phyloP scores from a whole-genome alignment of 192 early-diverging fungal genomes.

The Entomortierella chlamydospora region DNA sequence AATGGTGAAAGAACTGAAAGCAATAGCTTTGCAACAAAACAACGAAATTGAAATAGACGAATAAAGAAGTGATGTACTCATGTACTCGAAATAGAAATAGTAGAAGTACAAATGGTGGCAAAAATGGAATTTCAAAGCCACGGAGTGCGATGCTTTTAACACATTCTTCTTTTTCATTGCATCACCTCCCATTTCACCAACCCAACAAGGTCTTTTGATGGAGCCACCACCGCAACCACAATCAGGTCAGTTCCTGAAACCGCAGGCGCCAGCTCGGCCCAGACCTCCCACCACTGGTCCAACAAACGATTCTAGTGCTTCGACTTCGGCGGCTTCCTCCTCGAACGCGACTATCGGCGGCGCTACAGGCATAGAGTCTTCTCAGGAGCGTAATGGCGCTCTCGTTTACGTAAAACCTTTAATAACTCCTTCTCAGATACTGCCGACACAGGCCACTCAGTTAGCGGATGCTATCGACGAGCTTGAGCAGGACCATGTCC shows the following conservation, averaged over 20 bases:
- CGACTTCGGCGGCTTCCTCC: neutral
- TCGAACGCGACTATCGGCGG: neutral
- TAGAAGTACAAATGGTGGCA: slow-evolving; percentile 8
- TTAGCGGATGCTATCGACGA: neutral
- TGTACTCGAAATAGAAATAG: slow-evolving; percentile 2
- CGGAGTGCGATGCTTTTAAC: no score
- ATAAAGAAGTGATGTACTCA: no score
- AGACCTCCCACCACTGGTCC: neutral
- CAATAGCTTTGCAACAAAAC: neutral
- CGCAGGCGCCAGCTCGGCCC: slow-evolving; percentile 2
- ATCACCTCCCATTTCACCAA: no score
- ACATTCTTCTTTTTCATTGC: no score
- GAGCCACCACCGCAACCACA: neutral
- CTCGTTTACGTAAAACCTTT: slow-evolving; percentile 11
- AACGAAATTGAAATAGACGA: no score
- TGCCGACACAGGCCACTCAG: slow-evolving; percentile 25
- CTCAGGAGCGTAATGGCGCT: neutral
- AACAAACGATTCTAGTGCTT: no score
- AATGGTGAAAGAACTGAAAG: neutral
- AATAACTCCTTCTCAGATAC: slow-evolving; percentile 4
- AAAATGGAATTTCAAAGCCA: slow-evolving; percentile 21
- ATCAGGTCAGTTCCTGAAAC: slow-evolving; percentile 8
- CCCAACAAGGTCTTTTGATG: no score
- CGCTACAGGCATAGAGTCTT: neutral
- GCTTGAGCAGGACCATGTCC: neutral